Base-by-base conservation (phyloP, 2,329 filamentous ascomycete genomes). In the Ascochyta pisi region DNA sequence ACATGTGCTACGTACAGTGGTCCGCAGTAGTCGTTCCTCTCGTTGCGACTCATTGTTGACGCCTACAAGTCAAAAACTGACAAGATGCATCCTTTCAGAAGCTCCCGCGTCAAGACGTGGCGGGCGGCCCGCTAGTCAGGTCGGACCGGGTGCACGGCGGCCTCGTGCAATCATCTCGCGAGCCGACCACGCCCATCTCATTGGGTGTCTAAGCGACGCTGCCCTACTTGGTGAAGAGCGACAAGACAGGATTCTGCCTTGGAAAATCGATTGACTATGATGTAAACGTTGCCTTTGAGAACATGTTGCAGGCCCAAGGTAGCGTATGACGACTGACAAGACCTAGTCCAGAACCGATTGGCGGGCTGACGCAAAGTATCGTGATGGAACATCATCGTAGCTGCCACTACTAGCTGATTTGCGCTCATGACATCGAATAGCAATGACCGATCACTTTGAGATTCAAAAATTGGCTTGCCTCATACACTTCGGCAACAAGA, bases 121-220 rank as follows among this genome's bases (percentile, higher is more conserved):
- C 59, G 54, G 60, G 60, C 65, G 64, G 61, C 61, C 64, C 64
- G 60, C 65, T 66, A 63, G 63, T 63, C 53, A 61, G 46, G 60
- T 59, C 56, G 50, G 52, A 53, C 57, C 61, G 19, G 3, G 19
- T 19, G 2, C 19, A 3, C 19, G 42, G 49, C 51, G 60, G 59
- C 59, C 61, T 60, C 35, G 49, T 45, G 47, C 51, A 29, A 49
- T 39, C 31, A 23, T 41, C 52, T 55, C 51, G 61, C 57, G 51
- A 54, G 52, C 43, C 45, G 40, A 34, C 44, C 50, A 45, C 16
- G 49, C 39, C 49, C 33, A 53, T 45, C 39, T 41, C 35, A 26
- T 46, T 43, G 44, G 26, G 24, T 41, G 42, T 26, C 37, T 26
- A 50, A 50, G 46, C 37, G 37, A 33, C 46, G 24, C 29, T 7